A percentile compares a stretch with the other conserved stretches of the same genome.
Evolutionary conservation across 2,329 filamentous ascomycete species (phyloP).

Genomic region (Rasamsonia emersonii): DNA sequence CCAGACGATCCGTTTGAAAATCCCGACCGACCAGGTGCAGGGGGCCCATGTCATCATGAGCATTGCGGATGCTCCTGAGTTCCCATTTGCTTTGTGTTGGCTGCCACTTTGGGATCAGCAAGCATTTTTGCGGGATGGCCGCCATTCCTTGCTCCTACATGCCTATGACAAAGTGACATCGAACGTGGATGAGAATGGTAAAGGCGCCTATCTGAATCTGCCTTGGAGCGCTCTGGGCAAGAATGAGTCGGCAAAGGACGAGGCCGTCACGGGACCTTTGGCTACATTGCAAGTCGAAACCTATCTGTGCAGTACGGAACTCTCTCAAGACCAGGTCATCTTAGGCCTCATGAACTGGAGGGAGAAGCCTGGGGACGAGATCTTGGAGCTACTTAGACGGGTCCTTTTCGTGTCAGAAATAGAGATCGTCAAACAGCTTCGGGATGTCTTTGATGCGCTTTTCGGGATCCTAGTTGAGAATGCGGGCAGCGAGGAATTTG

Average conservation of each 20-base stretch:
- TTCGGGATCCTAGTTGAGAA: conserved; percentile 89
- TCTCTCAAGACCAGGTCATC: conserved; percentile 84
- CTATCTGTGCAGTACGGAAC: conserved; percentile 86
- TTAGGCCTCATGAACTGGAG: conserved; percentile 81
- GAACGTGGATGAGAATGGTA: conserved; percentile 55
- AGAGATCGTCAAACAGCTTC: conserved; percentile 89
- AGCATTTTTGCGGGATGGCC: conserved; percentile 80
- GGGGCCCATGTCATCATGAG: conserved; percentile 83
- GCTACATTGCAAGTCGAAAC: conserved; percentile 73
- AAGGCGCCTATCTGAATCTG: conserved; percentile 76
- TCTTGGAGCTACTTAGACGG: conserved; percentile 67
- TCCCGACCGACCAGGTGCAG: conserved; percentile 71
- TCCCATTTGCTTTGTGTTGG: conserved; percentile 85
- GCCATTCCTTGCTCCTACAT: conserved; percentile 74
- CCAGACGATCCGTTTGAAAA: conserved; percentile 72
- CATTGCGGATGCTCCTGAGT: conserved; percentile 73
- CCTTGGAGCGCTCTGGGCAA: conserved; percentile 67
- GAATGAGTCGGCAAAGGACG: conserved; percentile 61
- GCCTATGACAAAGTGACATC: conserved; percentile 87
- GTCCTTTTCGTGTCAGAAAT: conserved; percentile 93
- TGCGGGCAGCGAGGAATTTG: conserved; percentile 82
- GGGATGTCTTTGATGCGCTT: conserved; percentile 79
- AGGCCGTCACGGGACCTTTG: conserved; percentile 65
- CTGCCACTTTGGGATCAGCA: conserved; percentile 89
- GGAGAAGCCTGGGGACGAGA: conserved; percentile 60